Evolutionary conservation across 1,284 basidiomycete genomes (phyloP), one percentile per base, ranked within the genome.

Genomic region (Sporisorium sorghi): DNA sequence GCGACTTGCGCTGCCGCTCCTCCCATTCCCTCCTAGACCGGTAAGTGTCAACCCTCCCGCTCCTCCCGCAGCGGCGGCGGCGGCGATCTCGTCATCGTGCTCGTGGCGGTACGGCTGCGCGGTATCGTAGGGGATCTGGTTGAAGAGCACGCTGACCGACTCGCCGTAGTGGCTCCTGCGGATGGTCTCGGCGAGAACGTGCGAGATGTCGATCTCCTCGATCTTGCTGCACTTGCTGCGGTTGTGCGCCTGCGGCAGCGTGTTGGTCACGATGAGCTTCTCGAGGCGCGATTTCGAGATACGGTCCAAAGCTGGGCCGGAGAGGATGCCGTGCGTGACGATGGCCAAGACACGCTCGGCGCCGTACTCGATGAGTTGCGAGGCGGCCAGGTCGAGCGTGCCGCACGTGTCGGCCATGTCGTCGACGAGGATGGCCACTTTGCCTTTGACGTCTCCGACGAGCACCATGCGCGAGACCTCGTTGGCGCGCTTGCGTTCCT

Each of bases 321-420:
- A 92, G 80, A 99, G 88, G 71, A 99, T 97, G 35, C 97, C 97
- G 85, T 99, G 97, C 44, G 97, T 99, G 65, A 98, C 97, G 83
- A 99, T 91, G 66, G 93, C 97, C 82, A 91, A 91, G 61, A 97
- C 92, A 84, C 90, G 90, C 47, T 87, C 86, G 12, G 94, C 96
- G 2, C 97, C 97, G 10, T 93, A 93, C 83, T 98, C 94, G 48
- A 91, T 87, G 44, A 99, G 89, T 80, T 96, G 93, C 73, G 90
- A 88, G 4, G 97, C 92, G 1, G 97, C 97, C 40, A 97, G 88
- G 78, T 93, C 94, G 58, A 99, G 89, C 62, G 97, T 99, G 44
- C 97, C 97, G 84, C 97, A 99, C 43, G 97, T 99, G 86, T 99
- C 97, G 54, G 97, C 85, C 97, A 99, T 99, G 87, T 99, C 97